phyloP scores from a whole-genome alignment of 306 rosid species.

The cucumber (Cucumis sativus) region DNA sequence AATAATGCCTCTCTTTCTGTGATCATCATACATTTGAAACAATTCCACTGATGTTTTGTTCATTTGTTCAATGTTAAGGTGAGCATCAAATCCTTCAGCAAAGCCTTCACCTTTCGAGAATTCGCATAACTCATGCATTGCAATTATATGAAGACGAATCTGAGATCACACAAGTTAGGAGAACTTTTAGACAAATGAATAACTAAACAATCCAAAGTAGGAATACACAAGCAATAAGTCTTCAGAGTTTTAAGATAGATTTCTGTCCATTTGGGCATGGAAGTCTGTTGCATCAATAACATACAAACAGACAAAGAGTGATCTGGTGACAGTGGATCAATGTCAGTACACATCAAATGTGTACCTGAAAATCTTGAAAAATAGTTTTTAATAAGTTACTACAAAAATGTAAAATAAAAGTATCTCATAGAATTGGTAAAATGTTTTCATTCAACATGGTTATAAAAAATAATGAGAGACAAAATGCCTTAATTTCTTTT shows the following conservation, averaged over 20 bases:
- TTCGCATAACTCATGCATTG: conserved; percentile 95
- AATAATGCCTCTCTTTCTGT: conserved; percentile 78
- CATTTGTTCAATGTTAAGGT: conserved; percentile 99
- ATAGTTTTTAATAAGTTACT: background rate
- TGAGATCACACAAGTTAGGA: conserved; percentile 32
- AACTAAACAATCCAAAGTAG: background rate
- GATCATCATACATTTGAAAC: conserved; percentile 94
- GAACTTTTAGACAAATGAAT: conserved; percentile 18
- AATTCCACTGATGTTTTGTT: conserved; percentile 94
- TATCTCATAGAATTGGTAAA: background rate
- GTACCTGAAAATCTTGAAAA: background rate
- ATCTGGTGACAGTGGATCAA: background rate
- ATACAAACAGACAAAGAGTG: background rate
- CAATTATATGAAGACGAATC: conserved; percentile 90
- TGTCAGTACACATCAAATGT: background rate
- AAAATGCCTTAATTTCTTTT: no score
- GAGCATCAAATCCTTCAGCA: conserved; percentile 97
- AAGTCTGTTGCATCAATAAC: background rate
- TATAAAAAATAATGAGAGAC: background rate
- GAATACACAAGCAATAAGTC: background rate
- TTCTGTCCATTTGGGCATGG: background rate
- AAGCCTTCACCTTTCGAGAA: conserved; percentile 96
- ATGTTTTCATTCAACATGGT: background rate
- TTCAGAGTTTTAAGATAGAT: background rate
- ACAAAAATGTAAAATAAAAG: background rate